Evolutionary conservation across 306 rosid species (phyloP).

Genomic region (Acmispon strigosus): DNA sequence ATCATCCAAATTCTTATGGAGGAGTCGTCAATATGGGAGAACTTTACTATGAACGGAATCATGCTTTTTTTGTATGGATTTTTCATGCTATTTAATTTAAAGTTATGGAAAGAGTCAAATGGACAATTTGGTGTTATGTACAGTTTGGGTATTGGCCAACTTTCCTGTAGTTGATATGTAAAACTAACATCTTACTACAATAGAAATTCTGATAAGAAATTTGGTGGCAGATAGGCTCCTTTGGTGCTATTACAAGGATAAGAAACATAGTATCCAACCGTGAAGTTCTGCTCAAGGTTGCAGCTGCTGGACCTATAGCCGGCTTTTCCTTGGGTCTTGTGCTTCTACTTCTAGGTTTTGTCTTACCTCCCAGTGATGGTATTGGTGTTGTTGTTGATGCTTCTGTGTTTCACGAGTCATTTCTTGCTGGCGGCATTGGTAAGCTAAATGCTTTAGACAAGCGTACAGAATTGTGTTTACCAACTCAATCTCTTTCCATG

Average conservation of each 20-base stretch:
- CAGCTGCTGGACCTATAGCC: constrained; percentile 91
- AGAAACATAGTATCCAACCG: constrained; percentile 82
- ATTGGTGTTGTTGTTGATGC: constrained; percentile 73
- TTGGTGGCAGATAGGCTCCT: constrained; percentile 99
- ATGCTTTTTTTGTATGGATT: neutral
- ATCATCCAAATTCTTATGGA: neutral
- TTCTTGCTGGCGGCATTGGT: constrained; percentile 95
- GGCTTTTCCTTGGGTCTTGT: constrained; percentile 78
- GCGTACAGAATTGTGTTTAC: neutral
- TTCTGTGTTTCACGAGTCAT: constrained; percentile 93
- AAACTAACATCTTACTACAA: neutral
- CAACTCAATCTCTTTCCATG: neutral
- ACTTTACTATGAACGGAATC: neutral
- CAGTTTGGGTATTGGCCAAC: constrained; percentile 9
- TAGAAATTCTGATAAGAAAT: constrained; percentile 42
- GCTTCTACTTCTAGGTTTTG: constrained; percentile 76
- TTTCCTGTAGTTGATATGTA: neutral
- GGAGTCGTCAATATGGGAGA: neutral
- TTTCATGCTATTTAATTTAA: neutral
- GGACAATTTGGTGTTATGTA: neutral
- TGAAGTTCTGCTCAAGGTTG: constrained; percentile 91
- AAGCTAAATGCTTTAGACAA: constrained; percentile 24
- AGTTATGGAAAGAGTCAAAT: neutral
- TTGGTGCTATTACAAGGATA: constrained; percentile 93
- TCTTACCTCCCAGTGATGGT: constrained; percentile 89